Evolutionary conservation across 257 asterid species (phyloP).

Genomic region (Solanum etuberosum): DNA sequence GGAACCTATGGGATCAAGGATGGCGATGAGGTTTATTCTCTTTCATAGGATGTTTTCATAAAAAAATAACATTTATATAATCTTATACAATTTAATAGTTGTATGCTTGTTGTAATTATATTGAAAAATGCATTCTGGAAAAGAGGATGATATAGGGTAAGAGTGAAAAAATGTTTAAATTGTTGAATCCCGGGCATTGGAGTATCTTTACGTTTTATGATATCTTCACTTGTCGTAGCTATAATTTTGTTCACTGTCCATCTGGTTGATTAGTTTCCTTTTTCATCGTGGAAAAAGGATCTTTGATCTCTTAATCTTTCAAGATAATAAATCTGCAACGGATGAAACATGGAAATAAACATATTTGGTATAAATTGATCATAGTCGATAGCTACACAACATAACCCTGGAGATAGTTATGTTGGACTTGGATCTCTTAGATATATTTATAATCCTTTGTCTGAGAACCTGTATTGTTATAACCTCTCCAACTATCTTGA

Average conservation of each 20-base stretch:
- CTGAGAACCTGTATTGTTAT: background rate
- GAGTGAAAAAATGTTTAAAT: background rate
- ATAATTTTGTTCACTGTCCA: background rate
- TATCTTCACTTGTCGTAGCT: background rate
- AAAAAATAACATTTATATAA: too few species aligned
- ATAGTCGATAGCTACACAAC: background rate
- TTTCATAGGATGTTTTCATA: background rate
- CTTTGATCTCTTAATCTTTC: background rate
- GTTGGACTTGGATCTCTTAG: background rate
- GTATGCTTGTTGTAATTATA: background rate
- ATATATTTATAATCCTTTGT: background rate
- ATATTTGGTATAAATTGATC: background rate
- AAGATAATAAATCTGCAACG: background rate
- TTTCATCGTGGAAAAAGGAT: background rate
- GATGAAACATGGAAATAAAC: background rate
- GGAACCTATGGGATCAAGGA: constrained; percentile 8
- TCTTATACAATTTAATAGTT: background rate
- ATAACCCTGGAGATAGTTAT: background rate
- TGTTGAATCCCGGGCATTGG: background rate
- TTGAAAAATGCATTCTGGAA: background rate
- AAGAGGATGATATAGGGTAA: background rate
- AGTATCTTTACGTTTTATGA: background rate
- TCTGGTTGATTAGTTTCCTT: background rate
- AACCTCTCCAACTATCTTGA: background rate
- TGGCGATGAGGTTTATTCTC: constrained; percentile 9